Evolutionary conservation across 306 rosid genomes (phyloP), one percentile per base, ranked within the genome.

Genomic region (Senna siamea): DNA sequence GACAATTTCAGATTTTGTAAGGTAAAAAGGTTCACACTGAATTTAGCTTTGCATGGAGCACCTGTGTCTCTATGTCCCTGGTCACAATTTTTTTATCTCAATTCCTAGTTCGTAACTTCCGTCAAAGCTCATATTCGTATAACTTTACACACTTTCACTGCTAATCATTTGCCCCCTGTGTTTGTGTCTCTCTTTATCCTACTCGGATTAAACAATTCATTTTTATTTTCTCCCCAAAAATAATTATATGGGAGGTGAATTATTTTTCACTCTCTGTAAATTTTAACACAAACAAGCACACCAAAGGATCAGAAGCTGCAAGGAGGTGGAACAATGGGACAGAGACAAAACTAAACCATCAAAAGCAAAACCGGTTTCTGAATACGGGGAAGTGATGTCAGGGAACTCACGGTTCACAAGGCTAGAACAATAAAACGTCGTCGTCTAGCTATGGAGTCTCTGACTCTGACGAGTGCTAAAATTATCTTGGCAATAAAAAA

Each of bases 21-120:
- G 73, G 56, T 73, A 28, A 61, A 48, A 40, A 37, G 23, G 19
- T 46, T 67, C 40, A 17, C 46, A 53, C 47, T 54, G 14, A 70
- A 72, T 60, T 69, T 34, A 69, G 55, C 32, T 70, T 71, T 81
- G 78, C 85, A 78, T 60, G 83, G 62, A 57, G 43, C 79, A 46
- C 44, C 58, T 28, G 32, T 13, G 55, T 78, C 56, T 0, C 38
- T 60, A 18, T 69, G 80, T 63, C 69, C 41, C 47, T 19, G 37
- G 51, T 62, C 34, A 62, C 28, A 48, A 41, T 11, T 60, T 50
- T 70, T 38, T 46, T 69, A 22, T 70, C 55, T 43, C 65, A 73
- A 54, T 50, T 59, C 17, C 43, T 22, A 22, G 61, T 57, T 72
- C 55, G 56, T 26, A 60, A 48, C 22, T 59, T 44, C 77, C 63